These are phyloP conservation scores for Aphanomyces stellatus DNA, from an alignment of 352 stramenopile species.

Conservation along the genomic window DNA sequence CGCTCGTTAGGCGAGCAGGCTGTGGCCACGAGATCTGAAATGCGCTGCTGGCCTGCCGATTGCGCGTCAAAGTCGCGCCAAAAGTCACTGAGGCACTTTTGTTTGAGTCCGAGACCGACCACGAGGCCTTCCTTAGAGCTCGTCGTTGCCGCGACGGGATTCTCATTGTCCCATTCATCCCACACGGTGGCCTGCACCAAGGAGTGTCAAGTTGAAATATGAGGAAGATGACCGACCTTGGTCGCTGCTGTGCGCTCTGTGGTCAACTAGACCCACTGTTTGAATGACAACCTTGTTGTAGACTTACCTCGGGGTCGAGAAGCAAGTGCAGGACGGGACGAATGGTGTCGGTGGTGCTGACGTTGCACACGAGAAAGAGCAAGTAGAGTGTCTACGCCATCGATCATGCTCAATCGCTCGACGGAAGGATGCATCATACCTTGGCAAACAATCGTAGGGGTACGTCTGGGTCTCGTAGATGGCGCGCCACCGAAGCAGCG, in stretches of 20 bases:
- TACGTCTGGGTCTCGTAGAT: neutral
- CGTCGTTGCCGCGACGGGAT: neutral
- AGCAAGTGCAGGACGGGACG: neutral
- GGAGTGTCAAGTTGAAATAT: neutral
- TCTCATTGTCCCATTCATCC: neutral
- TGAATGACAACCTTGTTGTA: no score
- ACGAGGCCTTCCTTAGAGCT: no score
- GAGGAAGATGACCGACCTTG: no score
- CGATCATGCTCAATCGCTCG: no score
- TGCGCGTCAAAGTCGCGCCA: neutral
- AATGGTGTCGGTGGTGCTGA: neutral
- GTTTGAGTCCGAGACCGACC: no score
- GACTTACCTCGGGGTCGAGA: neutral
- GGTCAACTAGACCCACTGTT: no score
- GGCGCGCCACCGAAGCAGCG: neutral
- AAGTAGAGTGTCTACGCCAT: neutral
- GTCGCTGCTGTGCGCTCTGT: no score
- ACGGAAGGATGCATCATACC: no score
- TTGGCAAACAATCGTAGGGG: conserved; percentile 1
- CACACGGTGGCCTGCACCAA: neutral
- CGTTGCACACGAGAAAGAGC: neutral
- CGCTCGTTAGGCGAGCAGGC: neutral
- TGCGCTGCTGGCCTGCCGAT: neutral
- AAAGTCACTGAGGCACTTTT: neutral
- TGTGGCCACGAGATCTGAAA: neutral